A percentile compares a stretch with the other conserved stretches of the same genome.
phyloP scores from a whole-genome alignment of 2,329 filamentous ascomycete species.

The Apiospora phragmitis region DNA sequence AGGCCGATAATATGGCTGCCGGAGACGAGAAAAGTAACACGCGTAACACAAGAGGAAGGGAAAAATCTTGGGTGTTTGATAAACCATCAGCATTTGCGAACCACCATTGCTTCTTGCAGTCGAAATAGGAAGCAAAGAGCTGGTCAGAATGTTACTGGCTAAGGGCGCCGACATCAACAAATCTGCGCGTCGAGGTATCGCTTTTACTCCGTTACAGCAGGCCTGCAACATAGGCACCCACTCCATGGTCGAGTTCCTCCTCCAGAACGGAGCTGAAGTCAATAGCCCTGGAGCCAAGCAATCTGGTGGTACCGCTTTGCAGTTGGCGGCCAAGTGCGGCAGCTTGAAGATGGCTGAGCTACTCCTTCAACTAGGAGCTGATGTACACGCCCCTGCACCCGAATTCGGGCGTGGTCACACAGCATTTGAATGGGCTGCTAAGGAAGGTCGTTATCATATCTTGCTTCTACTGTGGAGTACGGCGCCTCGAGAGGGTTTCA shows the following conservation, averaged over 20 bases:
- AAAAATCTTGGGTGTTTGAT: accelerated
- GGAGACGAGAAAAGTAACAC: background rate
- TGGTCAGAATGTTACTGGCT: constrained; percentile 18
- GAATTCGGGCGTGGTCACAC: background rate
- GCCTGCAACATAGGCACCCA: constrained; percentile 15
- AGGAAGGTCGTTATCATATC: background rate
- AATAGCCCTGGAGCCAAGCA: constrained; percentile 14
- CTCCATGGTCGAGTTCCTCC: constrained; percentile 16
- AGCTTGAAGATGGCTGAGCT: constrained; percentile 16
- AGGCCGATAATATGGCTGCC: background rate
- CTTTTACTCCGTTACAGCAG: constrained; percentile 19
- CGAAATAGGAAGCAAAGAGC: background rate
- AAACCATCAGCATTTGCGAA: background rate
- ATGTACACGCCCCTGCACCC: background rate
- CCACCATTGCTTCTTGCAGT: constrained; percentile 14
- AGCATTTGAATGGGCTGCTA: background rate
- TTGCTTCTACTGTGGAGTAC: background rate
- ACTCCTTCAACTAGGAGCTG: constrained; percentile 16
- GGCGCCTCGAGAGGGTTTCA: background rate
- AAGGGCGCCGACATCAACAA: constrained; percentile 17
- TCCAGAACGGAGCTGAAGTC: constrained; percentile 17
- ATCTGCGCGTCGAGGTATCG: background rate
- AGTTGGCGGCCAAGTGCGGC: constrained; percentile 19
- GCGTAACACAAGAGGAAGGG: too few relatives aligned
- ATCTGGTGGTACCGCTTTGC: constrained; percentile 20